Evolutionary conservation across 257 asterid genomes (phyloP).

Genomic region (Paulownia fortunei): DNA sequence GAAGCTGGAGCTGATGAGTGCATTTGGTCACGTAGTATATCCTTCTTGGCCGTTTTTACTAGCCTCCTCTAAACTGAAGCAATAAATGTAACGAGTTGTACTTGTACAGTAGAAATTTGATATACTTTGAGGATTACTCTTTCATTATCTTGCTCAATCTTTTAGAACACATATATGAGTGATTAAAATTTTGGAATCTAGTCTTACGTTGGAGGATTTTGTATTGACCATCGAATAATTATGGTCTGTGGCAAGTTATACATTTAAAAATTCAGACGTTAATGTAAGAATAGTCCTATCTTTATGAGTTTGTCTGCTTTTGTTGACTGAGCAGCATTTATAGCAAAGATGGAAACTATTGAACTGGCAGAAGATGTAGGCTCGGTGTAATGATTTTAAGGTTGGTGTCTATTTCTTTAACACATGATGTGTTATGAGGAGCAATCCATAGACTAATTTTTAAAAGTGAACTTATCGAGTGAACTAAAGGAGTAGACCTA

Average conservation of each 20-base stretch:
- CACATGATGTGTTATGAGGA: no score
- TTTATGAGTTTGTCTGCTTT: not conserved
- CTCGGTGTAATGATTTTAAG: no score
- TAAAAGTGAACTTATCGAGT: no score
- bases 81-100: constrained; percentile 49
- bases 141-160: not conserved
- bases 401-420: no score
- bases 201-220: not conserved
- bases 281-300: not conserved
- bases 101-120: constrained; percentile 43
- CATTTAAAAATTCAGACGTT: not conserved
- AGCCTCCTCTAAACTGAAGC: constrained; percentile 38
- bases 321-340: not conserved
- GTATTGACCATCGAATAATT: constrained; percentile 2
- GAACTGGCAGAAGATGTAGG: not conserved
- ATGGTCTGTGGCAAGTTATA: not conserved
- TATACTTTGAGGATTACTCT: constrained; percentile 17
- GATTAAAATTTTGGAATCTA: not conserved
- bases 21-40: constrained; percentile 40
- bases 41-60: constrained; percentile 34
- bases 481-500: no score
- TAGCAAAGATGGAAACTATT: not conserved
- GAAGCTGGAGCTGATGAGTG: constrained; percentile 49
- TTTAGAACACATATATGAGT: not conserved
- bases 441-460: no score